Conservation (phyloP, 306 rosid genomes). For the Fragaria iinumae region DNA sequence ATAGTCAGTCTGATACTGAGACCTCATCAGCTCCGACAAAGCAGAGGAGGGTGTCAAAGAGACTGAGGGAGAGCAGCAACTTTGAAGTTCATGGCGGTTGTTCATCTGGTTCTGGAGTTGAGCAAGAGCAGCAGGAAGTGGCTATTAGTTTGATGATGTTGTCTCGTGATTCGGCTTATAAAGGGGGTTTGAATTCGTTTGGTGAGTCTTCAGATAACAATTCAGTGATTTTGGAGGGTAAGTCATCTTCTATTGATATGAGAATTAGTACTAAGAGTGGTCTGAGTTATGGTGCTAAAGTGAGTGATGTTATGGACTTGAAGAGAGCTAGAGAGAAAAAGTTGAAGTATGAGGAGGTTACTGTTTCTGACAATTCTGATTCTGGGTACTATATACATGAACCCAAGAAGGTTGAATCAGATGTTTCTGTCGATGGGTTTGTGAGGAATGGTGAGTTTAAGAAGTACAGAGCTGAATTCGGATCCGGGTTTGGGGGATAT, state of each 20-base stretch:
- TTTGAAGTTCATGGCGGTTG: constrained; percentile 30
- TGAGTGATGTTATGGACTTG: constrained; percentile 30
- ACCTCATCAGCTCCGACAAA: constrained; percentile 46
- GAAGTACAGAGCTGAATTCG: constrained; percentile 38
- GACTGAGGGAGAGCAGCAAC: constrained; percentile 44
- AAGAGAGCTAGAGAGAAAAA: constrained; percentile 32
- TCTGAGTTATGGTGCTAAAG: constrained; percentile 26
- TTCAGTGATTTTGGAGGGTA: constrained; percentile 56
- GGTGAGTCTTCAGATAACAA: constrained; percentile 71
- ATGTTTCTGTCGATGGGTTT: constrained; percentile 51
- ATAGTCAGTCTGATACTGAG: constrained; percentile 67
- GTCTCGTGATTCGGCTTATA: constrained; percentile 52
- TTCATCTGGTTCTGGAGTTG: constrained; percentile 55
- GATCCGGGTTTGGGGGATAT: constrained; percentile 35
- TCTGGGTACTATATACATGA: constrained; percentile 54
- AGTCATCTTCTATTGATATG: constrained; percentile 47
- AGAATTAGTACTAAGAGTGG: constrained; percentile 24
- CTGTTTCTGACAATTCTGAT: constrained; percentile 61
- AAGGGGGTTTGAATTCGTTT: constrained; percentile 40
- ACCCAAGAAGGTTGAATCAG: constrained; percentile 46
- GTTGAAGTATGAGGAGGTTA: constrained; percentile 35
- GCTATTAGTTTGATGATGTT: constrained; percentile 74
- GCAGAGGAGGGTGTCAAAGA: constrained; percentile 40
- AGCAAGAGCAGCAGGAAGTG: constrained; percentile 63
- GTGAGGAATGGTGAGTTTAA: constrained; percentile 34